These are phyloP conservation scores for Chrysopogon serrulatus DNA, from an alignment of 176 grass and related monocot genomes.

Conservation along the genomic window DNA sequence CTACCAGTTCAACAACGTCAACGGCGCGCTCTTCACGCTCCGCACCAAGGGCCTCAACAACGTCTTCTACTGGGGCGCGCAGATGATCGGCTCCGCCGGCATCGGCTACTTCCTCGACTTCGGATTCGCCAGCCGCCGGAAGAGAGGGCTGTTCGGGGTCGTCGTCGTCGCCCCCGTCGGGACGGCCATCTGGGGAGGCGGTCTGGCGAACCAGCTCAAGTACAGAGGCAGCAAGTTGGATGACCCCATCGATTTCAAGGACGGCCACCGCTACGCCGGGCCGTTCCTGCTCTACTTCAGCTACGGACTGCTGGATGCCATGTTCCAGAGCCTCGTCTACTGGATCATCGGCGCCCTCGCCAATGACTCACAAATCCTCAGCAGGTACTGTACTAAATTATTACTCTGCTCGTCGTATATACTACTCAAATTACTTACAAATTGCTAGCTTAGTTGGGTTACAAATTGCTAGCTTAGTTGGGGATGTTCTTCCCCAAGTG, in stretches of 20 bases:
- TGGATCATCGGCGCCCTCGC: slow-evolving; percentile 74
- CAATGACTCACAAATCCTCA: slow-evolving; percentile 68
- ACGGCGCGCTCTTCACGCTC: slow-evolving; percentile 70
- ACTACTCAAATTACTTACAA: too few relatives aligned
- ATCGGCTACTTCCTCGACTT: slow-evolving; percentile 78
- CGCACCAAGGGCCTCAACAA: slow-evolving; percentile 82
- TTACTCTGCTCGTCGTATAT: too few relatives aligned
- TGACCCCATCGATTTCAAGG: slow-evolving; percentile 68
- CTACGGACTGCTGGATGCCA: slow-evolving; percentile 88
- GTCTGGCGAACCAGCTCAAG: slow-evolving; percentile 56
- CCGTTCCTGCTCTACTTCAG: slow-evolving; percentile 78
- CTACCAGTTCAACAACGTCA: slow-evolving; percentile 98
- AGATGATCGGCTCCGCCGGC: slow-evolving; percentile 62
- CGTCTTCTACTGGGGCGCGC: slow-evolving; percentile 90
- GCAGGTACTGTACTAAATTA: slow-evolving; percentile 68
- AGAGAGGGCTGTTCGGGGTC: slow-evolving; percentile 44
- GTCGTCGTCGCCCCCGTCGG: slow-evolving; percentile 44
- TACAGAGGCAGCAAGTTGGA: not conserved
- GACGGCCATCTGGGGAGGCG: slow-evolving; percentile 73
- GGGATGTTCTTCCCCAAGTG: too few relatives aligned
- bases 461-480: too few relatives aligned
- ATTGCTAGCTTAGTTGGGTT: too few relatives aligned
- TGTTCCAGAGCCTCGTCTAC: slow-evolving; percentile 93
- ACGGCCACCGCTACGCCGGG: slow-evolving; percentile 25
- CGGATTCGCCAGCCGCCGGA: slow-evolving; percentile 50